Conservation (phyloP, 2,329 filamentous ascomycete species). For the Scytalidium lignicola region DNA sequence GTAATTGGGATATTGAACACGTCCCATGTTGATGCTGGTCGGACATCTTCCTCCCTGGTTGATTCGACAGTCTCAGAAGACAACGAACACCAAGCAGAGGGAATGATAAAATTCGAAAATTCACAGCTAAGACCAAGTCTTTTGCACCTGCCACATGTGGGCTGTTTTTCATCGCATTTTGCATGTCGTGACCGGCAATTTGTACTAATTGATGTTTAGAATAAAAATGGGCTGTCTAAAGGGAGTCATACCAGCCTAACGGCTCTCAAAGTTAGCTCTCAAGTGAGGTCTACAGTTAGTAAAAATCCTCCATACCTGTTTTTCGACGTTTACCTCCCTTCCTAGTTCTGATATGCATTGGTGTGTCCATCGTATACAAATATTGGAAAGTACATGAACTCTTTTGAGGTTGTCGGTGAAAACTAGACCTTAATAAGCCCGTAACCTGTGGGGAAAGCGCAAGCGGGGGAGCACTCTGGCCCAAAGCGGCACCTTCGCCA, state of each 20-base stretch:
- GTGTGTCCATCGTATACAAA: neutral
- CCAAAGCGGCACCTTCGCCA: no score
- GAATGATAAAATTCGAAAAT: neutral
- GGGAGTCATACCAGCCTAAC: neutral
- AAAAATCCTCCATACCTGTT: neutral
- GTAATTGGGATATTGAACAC: neutral
- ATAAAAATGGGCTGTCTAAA: neutral
- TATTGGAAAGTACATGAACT: no score
- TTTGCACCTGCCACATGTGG: conserved; percentile 6
- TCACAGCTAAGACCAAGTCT: conserved; percentile 1
- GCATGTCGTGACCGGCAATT: neutral
- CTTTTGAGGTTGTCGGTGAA: no score
- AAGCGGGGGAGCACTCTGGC: no score
- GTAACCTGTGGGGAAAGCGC: no score
- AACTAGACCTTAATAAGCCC: no score
- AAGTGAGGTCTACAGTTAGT: neutral
- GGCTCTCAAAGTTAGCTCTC: no score
- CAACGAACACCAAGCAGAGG: neutral
- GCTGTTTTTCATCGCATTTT: conserved; percentile 6
- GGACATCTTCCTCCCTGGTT: neutral
- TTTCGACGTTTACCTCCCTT: neutral
- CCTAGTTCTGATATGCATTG: neutral
- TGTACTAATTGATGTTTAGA: neutral
- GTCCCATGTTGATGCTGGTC: neutral
- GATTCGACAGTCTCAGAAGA: neutral